Base-by-base conservation (phyloP, 2,329 filamentous ascomycete species). In the Teratosphaeria nubilosa region DNA sequence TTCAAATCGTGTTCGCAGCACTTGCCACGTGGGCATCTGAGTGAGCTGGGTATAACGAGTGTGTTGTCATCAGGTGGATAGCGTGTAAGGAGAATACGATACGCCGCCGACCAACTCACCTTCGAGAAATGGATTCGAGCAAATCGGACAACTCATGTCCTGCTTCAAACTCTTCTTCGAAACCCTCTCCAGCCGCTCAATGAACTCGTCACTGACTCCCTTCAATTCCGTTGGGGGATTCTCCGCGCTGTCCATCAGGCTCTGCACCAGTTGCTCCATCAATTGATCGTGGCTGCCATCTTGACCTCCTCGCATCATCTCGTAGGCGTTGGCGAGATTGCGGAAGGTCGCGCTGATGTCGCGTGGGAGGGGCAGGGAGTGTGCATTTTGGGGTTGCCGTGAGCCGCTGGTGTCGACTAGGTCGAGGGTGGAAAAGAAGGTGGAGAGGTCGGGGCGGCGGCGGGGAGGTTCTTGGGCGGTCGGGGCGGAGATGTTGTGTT, bases 391-490 rank as follows among this genome's bases (percentile, higher is more conserved):
- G 54, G 73, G 71, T 27, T 66, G 66, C 51, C 79, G 80, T 27
- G 74, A 64, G 67, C 80, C 77, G 31, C 78, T 80, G 9, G 80
- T 82, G 60, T 80, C 77, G 31, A 79, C 74, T 58, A 83, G 78
- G 65, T 85, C 80, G 60, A 86, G 80, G 51, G 81, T 80, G 58
- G 79, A 78, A 74, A 85, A 85, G 76, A 86, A 86, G 65, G 82
- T 84, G 48, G 80, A 83, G 48, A 86, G 78, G 69, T 86, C 84
- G 30, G 84, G 84, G 55, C 83, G 80, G 62, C 82, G 82, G 20
- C 73, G 72, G 56, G 70, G 63, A 50, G 58, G 57, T 30, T 64
- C 53, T 55, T 60, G 58, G 68, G 70, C 58, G 24, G 74, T 66
- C 45, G 74, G 68, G 54, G 70, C 63, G 55, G 73, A 65, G 64